Conservation (phyloP, 1,139 yeast genomes). For the Torulaspora pretoriensis region DNA sequence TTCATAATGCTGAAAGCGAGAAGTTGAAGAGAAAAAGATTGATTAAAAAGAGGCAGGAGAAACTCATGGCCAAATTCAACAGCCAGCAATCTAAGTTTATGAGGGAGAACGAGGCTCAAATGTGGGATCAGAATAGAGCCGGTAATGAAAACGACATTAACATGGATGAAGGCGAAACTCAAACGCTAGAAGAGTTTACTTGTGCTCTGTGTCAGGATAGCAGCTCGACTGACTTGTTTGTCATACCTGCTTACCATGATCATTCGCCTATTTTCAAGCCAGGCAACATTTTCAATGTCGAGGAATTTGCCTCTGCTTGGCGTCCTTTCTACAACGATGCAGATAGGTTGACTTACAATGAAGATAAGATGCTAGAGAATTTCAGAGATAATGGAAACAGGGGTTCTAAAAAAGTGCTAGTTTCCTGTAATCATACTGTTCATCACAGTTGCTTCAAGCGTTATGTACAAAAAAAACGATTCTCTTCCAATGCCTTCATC, state of each 20-base stretch:
- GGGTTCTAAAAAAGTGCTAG: constrained; percentile 40
- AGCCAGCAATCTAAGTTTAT: constrained; percentile 73
- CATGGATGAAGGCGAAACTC: constrained; percentile 38
- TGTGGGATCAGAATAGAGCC: constrained; percentile 40
- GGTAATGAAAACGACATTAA: constrained; percentile 40
- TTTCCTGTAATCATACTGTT: constrained; percentile 69
- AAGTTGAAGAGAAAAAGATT: constrained; percentile 50
- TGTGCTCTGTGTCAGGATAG: constrained; percentile 70
- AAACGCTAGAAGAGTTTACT: constrained; percentile 31
- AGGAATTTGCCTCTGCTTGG: constrained; percentile 33
- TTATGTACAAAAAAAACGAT: constrained; percentile 37
- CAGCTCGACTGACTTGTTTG: constrained; percentile 48
- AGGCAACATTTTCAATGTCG: constrained; percentile 26
- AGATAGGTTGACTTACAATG: constrained; percentile 20
- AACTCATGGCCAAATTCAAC: constrained; percentile 71
- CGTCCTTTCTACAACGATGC: constrained; percentile 29
- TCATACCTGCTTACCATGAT: constrained; percentile 44
- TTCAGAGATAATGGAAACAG: constrained; percentile 31
- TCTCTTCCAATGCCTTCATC: constrained; percentile 35
- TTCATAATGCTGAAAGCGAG: constrained; percentile 48
- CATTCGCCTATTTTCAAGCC: constrained; percentile 42
- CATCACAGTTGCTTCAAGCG: constrained; percentile 53
- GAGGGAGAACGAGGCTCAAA: constrained; percentile 40
- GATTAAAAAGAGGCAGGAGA: constrained; percentile 63
- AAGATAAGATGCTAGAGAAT: constrained; percentile 18